phyloP scores from a whole-genome alignment of 108 stramenopile species.

The Parmales sp. region DNA sequence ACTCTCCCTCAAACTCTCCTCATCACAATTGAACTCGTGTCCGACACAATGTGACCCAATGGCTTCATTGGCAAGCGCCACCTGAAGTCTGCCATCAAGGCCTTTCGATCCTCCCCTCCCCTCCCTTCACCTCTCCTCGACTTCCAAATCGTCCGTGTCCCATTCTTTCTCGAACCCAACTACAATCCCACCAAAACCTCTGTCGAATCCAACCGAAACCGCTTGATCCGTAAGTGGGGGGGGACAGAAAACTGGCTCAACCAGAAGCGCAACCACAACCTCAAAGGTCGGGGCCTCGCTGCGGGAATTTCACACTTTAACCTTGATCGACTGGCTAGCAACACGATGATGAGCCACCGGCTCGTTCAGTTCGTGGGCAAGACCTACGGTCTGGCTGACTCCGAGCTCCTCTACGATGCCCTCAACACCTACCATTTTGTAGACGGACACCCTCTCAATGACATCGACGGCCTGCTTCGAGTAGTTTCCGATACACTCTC shows the following conservation, averaged over 20 bases:
- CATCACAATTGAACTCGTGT: conserved; percentile 55
- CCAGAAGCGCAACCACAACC: conserved; percentile 58
- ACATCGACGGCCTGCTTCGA: conserved; percentile 53
- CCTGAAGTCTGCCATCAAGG: conserved; percentile 56
- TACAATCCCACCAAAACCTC: conserved; percentile 56
- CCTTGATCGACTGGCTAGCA: conserved; percentile 63
- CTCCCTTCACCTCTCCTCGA: conserved; percentile 23
- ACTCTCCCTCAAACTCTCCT: too few relatives aligned
- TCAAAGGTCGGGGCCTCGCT: conserved; percentile 60
- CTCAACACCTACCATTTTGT: conserved; percentile 56
- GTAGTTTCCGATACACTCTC: conserved; percentile 15
- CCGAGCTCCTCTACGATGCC: conserved; percentile 33
- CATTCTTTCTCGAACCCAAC: conserved; percentile 71
- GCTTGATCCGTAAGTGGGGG: conserved; percentile 69
- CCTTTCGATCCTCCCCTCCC: background rate
- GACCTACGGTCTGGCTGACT: conserved; percentile 49
- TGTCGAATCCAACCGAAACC: conserved; percentile 66
- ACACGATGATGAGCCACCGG: conserved; percentile 72
- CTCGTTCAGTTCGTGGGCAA: conserved; percentile 69
- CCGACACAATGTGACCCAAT: conserved; percentile 74
- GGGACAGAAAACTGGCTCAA: conserved; percentile 57
- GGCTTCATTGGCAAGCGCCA: conserved; percentile 74
- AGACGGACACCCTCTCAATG: conserved; percentile 44
- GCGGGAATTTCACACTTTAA: conserved; percentile 78
- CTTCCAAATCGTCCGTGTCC: conserved; percentile 65